Evolutionary conservation across 495 filamentous ascomycete species (phyloP).

Genomic region (Hypoxylon rickii): DNA sequence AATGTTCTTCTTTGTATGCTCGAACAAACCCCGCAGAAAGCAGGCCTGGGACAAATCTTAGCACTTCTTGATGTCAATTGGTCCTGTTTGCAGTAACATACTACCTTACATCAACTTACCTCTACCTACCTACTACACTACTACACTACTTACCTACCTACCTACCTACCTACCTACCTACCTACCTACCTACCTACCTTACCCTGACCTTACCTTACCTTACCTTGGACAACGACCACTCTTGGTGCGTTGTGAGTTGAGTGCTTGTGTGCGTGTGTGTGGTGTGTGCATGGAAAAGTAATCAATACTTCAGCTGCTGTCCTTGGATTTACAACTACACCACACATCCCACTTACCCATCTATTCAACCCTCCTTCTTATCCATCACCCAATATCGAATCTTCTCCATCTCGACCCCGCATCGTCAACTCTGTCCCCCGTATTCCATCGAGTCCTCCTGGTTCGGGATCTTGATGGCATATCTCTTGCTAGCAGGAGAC

Average conservation of each 20-base stretch:
- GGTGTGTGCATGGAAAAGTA: slow-evolving; percentile 23
- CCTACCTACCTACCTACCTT: not conserved
- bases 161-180: not conserved
- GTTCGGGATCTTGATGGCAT: slow-evolving; percentile 63
- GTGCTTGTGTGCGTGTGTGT: too few species aligned
- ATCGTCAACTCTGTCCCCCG: slow-evolving; percentile 1
- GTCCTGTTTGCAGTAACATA: slow-evolving; percentile 28
- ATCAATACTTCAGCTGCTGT: slow-evolving; percentile 7
- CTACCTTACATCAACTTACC: too few species aligned
- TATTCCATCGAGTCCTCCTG: slow-evolving; percentile 38
- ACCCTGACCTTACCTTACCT: not conserved
- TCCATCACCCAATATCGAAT: slow-evolving; percentile 7
- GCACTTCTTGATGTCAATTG: slow-evolving; percentile 30
- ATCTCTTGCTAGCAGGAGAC: slow-evolving; percentile 56
- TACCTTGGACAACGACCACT: not conserved
- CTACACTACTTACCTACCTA: not conserved
- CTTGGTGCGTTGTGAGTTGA: not conserved
- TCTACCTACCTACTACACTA: not conserved
- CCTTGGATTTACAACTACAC: not conserved
- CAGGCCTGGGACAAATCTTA: slow-evolving; percentile 24
- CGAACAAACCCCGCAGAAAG: slow-evolving; percentile 34
- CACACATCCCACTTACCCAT: not conserved
- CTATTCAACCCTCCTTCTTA: slow-evolving; percentile 8
- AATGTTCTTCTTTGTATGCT: slow-evolving; percentile 32
- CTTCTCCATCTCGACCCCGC: slow-evolving; percentile 8